Conservation (phyloP, 2,329 filamentous ascomycete species). For the Cladobotryum protrusum region DNA sequence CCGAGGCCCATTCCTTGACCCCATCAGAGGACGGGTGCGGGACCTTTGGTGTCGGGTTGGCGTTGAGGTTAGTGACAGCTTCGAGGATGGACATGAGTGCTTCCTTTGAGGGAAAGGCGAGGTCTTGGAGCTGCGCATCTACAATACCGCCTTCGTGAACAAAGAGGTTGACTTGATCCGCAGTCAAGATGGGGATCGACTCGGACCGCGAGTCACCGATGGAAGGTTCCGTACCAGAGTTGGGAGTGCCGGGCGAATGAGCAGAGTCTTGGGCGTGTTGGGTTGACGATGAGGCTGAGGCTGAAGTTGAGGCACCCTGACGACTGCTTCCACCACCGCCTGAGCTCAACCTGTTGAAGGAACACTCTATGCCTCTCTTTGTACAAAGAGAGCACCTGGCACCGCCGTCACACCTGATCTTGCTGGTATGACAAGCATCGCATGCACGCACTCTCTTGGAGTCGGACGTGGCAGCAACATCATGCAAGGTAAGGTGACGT, state of each 20-base stretch:
- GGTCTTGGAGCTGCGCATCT: too few relatives aligned
- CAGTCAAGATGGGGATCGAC: too few relatives aligned
- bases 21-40: conserved; percentile 7
- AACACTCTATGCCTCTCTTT: conserved; percentile 33
- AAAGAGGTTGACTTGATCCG: too few relatives aligned
- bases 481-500: conserved; percentile 32
- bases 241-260: too few relatives aligned
- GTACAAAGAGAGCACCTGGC: conserved; percentile 32
- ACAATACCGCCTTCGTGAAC: too few relatives aligned
- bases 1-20: conserved; percentile 17
- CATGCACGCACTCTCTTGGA: conserved; percentile 35
- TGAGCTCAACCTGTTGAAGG: conserved; percentile 15
- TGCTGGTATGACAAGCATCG: conserved; percentile 38
- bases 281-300: too few relatives aligned
- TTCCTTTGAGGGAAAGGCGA: not conserved
- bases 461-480: conserved; percentile 23
- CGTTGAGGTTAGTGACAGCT: conserved; percentile 6
- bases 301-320: too few relatives aligned
- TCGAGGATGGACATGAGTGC: conserved; percentile 4
- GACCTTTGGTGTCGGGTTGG: not conserved
- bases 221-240: too few relatives aligned
- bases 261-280: too few relatives aligned
- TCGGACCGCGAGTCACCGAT: too few relatives aligned
- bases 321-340: not conserved
- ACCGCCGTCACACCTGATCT: conserved; percentile 39